A percentile compares a stretch with the other conserved stretches of the same genome.
Evolutionary conservation across 768 basidiomycete genomes (phyloP).

Genomic region (Termitomyces sp.): DNA sequence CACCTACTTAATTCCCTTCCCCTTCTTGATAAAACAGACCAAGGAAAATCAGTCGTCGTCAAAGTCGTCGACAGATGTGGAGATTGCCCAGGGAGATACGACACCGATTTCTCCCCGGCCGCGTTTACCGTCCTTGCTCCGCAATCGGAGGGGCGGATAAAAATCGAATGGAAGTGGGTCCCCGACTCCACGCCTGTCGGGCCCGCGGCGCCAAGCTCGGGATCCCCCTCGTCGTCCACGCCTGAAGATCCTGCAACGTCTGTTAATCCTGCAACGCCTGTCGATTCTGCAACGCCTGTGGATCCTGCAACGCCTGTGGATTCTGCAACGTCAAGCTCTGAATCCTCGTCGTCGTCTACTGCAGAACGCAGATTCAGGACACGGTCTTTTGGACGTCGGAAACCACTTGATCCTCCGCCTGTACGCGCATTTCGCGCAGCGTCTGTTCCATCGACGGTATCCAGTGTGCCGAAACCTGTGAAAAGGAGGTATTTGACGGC

Average conservation of each 20-base stretch:
- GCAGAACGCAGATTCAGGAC: neutral
- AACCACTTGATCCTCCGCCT: neutral
- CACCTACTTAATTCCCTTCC: too few relatives aligned
- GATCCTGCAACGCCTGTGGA: too few relatives aligned
- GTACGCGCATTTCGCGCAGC: neutral
- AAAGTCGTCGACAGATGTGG: slow-evolving; percentile 13
- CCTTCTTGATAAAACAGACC: slow-evolving; percentile 2
- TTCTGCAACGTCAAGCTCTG: neutral
- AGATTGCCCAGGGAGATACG: neutral
- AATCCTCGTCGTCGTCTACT: neutral
- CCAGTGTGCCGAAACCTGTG: neutral
- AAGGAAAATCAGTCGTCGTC: slow-evolving; percentile 13
- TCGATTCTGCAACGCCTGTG: too few relatives aligned
- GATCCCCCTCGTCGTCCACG: neutral
- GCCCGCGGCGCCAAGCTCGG: neutral
- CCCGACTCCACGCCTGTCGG: neutral
- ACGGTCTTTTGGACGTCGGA: neutral
- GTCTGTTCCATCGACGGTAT: neutral
- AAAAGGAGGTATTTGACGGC: neutral
- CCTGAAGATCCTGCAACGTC: too few relatives aligned
- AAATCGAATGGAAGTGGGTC: slow-evolving; percentile 8
- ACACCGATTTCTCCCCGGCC: slow-evolving; percentile 12
- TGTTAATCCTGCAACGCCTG: too few relatives aligned
- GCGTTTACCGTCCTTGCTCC: slow-evolving; percentile 8
- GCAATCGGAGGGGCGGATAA: slow-evolving; percentile 1